phyloP scores from a whole-genome alignment of 805 yeast genomes.

The Saccharomycopsis amapae region DNA sequence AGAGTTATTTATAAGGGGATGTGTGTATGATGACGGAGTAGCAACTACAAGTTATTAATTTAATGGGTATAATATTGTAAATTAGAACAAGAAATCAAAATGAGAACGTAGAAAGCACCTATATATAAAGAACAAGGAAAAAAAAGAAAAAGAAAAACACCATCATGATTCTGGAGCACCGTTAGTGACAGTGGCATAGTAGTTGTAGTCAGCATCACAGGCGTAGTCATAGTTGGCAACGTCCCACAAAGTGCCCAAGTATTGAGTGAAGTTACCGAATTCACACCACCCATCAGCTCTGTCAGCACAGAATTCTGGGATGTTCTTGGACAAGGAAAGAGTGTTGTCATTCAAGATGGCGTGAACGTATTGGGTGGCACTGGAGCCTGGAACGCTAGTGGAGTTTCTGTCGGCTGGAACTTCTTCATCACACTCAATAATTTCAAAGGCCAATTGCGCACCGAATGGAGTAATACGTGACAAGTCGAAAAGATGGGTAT shows the following conservation, averaged over 20 bases:
- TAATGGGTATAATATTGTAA: no score
- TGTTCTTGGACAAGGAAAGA: conserved; percentile 17
- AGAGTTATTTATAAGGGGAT: no score
- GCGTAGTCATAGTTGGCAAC: conserved; percentile 12
- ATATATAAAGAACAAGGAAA: no score
- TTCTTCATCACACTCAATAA: conserved; percentile 21
- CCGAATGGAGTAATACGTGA: conserved; percentile 22
- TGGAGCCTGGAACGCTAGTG: neutral
- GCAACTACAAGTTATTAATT: no score
- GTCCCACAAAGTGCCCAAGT: conserved; percentile 19
- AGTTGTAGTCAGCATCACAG: conserved; percentile 17
- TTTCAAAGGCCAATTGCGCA: conserved; percentile 20
- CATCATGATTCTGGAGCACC: no score
- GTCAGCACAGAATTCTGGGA: conserved; percentile 21
- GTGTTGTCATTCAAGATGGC: conserved; percentile 22
- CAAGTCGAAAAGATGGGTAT: conserved; percentile 13
- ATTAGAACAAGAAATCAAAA: no score
- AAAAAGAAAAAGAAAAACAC: no score
- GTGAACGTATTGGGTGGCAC: conserved; percentile 19
- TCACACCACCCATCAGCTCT: conserved; percentile 24
- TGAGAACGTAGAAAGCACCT: no score
- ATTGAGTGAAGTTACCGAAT: conserved; percentile 18
- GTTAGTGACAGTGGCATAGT: conserved; percentile 8
- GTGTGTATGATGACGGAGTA: no score
- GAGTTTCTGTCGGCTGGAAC: conserved; percentile 18